Evolutionary conservation across 2,329 filamentous ascomycete genomes (phyloP).

Genomic region (Pyricularia sp.): DNA sequence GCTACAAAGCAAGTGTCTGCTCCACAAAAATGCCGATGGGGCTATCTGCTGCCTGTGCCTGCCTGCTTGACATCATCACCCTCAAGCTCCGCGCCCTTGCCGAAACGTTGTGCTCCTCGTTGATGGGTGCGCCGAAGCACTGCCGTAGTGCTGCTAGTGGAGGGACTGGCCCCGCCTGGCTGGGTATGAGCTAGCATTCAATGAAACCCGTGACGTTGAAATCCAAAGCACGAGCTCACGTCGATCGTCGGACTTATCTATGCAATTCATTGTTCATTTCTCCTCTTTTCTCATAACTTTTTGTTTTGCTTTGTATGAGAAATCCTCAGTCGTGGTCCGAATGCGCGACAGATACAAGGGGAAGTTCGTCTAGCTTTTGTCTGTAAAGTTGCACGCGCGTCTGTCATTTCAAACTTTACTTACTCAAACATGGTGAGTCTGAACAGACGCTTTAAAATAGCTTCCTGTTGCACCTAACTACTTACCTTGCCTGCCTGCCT

Average conservation of each 20-base stretch:
- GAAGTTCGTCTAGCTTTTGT: not conserved
- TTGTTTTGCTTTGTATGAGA: not conserved
- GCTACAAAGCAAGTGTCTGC: not conserved
- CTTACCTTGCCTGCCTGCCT: not conserved
- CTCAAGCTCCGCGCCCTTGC: not conserved
- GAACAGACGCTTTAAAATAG: not conserved
- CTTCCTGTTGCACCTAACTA: not conserved
- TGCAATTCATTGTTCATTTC: not conserved
- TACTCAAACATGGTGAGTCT: not conserved
- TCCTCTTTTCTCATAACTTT: not conserved
- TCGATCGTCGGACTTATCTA: not conserved
- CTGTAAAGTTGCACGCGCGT: not conserved
- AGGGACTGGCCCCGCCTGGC: not conserved
- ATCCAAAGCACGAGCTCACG: not conserved
- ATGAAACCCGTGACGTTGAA: not conserved
- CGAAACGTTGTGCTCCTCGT: not conserved
- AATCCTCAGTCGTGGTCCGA: not conserved
- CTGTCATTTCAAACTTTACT: not conserved
- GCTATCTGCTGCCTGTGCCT: not conserved
- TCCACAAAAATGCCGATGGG: not conserved
- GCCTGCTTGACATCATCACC: not conserved
- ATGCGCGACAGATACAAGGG: not conserved
- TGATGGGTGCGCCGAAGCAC: not conserved
- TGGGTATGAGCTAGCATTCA: not conserved
- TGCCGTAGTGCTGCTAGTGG: not conserved